Evolutionary conservation across 148 eudicot species (phyloP).

Genomic region (Nepenthes mirabilis): DNA sequence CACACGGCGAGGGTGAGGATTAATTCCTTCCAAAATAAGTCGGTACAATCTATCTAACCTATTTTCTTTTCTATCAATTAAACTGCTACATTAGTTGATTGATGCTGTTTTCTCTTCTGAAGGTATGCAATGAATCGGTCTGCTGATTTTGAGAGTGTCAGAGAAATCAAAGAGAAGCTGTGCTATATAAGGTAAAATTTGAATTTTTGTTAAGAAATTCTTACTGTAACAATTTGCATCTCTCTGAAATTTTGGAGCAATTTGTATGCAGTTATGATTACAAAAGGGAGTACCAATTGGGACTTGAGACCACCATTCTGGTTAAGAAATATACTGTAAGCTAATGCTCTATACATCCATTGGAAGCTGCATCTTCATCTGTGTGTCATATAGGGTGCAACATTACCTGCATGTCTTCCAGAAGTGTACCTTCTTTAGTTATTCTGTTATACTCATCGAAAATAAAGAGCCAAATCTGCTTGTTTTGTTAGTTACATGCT

Average conservation of each 20-base stretch:
- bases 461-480: neutral
- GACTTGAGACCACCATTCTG: constrained; percentile 96
- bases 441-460: too few species aligned
- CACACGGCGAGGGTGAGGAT: constrained; percentile 79
- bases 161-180: constrained; percentile 95
- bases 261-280: constrained; percentile 81
- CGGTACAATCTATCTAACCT: constrained; percentile 7
- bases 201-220: neutral
- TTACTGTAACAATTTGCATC: constrained; percentile 2
- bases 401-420: too few species aligned
- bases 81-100: neutral
- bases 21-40: constrained; percentile 12
- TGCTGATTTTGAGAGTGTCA: constrained; percentile 95
- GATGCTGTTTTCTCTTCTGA: constrained; percentile 14
- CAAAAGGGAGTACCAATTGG: constrained; percentile 94
- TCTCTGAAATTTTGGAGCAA: constrained; percentile 8
- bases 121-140: constrained; percentile 93
- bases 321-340: constrained; percentile 95
- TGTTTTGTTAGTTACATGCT: neutral
- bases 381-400: too few species aligned
- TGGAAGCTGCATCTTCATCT: too few species aligned
- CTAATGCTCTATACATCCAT: neutral
- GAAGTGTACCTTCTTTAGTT: too few species aligned
- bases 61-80: constrained; percentile 4
- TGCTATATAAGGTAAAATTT: constrained; percentile 75